These are phyloP conservation scores for Oryza meyeriana DNA, from an alignment of 176 grass and related monocot species.

Conservation along the genomic window DNA sequence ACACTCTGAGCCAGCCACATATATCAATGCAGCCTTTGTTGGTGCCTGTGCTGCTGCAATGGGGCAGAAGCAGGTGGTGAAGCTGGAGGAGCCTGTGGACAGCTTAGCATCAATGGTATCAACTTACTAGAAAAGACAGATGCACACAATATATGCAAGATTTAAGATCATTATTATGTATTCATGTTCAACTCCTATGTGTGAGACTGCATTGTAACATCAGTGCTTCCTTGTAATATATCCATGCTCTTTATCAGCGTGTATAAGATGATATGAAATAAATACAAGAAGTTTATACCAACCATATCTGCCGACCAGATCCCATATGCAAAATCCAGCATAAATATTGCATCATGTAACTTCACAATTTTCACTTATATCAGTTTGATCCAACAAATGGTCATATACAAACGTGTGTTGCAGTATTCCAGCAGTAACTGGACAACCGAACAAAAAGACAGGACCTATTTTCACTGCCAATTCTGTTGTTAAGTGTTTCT, in stretches of 20 bases:
- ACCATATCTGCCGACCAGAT: background rate
- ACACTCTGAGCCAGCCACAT: slow-evolving; percentile 51
- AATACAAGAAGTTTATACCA: background rate
- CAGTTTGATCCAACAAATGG: slow-evolving; percentile 19
- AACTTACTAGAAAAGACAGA: background rate
- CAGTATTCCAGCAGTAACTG: slow-evolving; percentile 13
- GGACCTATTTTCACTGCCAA: slow-evolving; percentile 7
- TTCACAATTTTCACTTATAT: background rate
- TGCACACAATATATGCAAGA: background rate
- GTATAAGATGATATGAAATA: slow-evolving; percentile 9
- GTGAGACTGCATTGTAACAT: background rate
- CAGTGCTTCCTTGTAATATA: background rate
- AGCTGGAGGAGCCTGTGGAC: background rate
- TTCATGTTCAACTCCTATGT: background rate
- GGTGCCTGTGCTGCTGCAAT: slow-evolving; percentile 47
- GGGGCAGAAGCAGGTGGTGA: background rate
- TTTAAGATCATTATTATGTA: background rate
- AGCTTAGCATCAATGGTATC: background rate
- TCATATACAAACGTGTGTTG: slow-evolving; percentile 22
- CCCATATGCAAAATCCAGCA: background rate
- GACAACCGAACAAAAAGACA: background rate
- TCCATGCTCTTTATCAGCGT: background rate
- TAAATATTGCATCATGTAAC: background rate
- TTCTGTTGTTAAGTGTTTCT: slow-evolving; percentile 13
- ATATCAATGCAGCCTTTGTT: slow-evolving; percentile 61